phyloP scores from a whole-genome alignment of 495 filamentous ascomycete genomes.

The Chaetomium cochliodes region DNA sequence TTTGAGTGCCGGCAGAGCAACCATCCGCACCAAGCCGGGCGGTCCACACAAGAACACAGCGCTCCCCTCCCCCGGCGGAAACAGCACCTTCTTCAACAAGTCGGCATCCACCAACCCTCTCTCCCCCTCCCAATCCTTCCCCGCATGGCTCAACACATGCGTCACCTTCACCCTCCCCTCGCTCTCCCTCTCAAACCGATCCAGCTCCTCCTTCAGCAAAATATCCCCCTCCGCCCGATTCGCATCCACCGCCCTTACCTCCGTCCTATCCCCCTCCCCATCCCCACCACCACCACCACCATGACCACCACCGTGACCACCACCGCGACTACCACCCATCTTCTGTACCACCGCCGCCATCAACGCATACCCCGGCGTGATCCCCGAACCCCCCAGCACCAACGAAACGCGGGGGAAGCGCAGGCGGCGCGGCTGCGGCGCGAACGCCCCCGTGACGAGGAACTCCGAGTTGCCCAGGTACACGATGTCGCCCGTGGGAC shows the following conservation, averaged over 20 bases:
- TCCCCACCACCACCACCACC: conserved; percentile 32
- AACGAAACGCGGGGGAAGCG: conserved; percentile 30
- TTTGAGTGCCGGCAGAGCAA: conserved; percentile 14
- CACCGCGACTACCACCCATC: no score
- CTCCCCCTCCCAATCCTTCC: conserved; percentile 32
- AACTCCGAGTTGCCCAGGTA: conserved; percentile 20
- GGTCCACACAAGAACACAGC: conserved; percentile 19
- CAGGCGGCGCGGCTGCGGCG: conserved; percentile 32
- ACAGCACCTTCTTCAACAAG: conserved; percentile 8
- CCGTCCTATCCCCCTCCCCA: conserved; percentile 48
- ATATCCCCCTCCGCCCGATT: conserved; percentile 70
- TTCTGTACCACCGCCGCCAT: conserved; percentile 54
- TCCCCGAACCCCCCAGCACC: conserved; percentile 56
- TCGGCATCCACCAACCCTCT: conserved; percentile 4
- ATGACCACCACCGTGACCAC: background rate
- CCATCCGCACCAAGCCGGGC: conserved; percentile 12
- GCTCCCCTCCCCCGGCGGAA: conserved; percentile 16
- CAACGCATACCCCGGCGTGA: conserved; percentile 58
- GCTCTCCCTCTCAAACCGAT: conserved; percentile 43
- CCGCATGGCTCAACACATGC: conserved; percentile 45
- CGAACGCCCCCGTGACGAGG: background rate
- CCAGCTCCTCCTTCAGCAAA: conserved; percentile 55
- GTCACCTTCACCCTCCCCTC: conserved; percentile 46
- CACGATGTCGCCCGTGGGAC: conserved; percentile 46
- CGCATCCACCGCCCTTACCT: conserved; percentile 54